Base-by-base conservation (phyloP, 2,329 filamentous ascomycete species). In the Aspergillus novoparasiticus region DNA sequence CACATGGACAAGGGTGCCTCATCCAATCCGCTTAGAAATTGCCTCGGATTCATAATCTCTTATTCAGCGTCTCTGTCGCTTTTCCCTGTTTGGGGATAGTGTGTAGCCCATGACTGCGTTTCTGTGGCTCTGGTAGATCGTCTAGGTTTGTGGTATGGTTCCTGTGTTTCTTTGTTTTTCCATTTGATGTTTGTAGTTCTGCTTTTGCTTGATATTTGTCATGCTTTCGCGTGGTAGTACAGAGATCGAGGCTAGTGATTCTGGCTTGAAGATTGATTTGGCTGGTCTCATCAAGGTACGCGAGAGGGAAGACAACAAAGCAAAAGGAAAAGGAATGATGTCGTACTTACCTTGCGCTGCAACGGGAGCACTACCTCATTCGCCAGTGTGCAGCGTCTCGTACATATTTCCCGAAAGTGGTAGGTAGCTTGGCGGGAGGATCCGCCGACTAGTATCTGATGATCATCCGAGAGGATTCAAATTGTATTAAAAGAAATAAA, bases 341-440 rank as follows among this genome's bases (percentile, higher is more conserved):
- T 28, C 14, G 34, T 48, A 48, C 23, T 48, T 28, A 14, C 21
- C 10, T 26, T 48, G 45, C 23, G 12, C 12, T 26, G 14, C 55
- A 60, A 59, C 65, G 62, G 61, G 60, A 50, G 30, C 59, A 64
- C 62, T 62, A 41, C 61, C 60, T 39, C 50, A 61, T 66, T 57
- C 26, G 60, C 59, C 12, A 30, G 32, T 30, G 45, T 43, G 36
- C 46, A 48, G 34, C 34, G 36, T 21, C 34, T 50, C 28, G 58
- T 59, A 41, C 58, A 59, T 41, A 59, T 50, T 50, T 28, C 34
- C 48, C 46, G 45, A 54, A 62, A 60, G 34, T 34, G 48, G 63
- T 62, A 64, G 60, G 57, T 45, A 55, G 57, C 43, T 57, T 43
- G 45, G 60, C 60, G 57, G 60, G 53, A 39, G 51, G 54, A 26